Evolutionary conservation across 139 green algal species (phyloP).

Genomic region (Haematococcus sp.): DNA sequence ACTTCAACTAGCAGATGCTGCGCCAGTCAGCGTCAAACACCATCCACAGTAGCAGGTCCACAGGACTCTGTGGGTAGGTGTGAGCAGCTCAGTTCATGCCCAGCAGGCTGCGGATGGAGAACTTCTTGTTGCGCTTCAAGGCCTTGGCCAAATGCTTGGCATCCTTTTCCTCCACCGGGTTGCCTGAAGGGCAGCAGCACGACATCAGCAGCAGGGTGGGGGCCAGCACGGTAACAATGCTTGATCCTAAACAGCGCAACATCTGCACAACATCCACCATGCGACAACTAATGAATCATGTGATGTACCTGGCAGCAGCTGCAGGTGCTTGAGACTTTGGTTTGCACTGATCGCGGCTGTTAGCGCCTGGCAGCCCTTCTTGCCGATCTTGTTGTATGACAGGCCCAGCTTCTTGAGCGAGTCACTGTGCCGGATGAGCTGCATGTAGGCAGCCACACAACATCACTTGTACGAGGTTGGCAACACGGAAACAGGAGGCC

Average conservation of each 20-base stretch:
- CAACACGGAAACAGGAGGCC: too few species aligned
- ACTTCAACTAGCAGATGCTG: too few species aligned
- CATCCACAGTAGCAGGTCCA: too few species aligned
- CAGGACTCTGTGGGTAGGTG: too few species aligned
- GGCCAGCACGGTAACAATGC: too few species aligned
- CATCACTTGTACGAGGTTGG: too few species aligned
- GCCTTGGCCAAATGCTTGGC: slow-evolving; percentile 39
- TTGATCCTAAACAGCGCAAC: too few species aligned
- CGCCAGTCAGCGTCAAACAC: too few species aligned
- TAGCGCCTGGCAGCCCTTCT: slow-evolving; percentile 48
- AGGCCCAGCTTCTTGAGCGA: slow-evolving; percentile 48
- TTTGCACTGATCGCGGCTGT: slow-evolving; percentile 38
- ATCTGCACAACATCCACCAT: too few species aligned
- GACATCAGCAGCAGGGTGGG: too few species aligned
- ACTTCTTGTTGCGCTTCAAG: slow-evolving; percentile 38
- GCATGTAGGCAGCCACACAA: neutral
- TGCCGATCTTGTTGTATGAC: slow-evolving; percentile 48
- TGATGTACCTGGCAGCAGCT: slow-evolving; percentile 48
- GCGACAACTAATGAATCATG: too few species aligned
- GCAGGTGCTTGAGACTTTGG: slow-evolving; percentile 43
- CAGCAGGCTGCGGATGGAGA: slow-evolving; percentile 34
- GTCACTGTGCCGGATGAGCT: slow-evolving; percentile 23
- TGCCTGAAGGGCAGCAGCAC: slow-evolving; percentile 5
- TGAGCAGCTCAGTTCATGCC: slow-evolving; percentile 6
- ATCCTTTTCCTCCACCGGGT: slow-evolving; percentile 39